Conservation (phyloP, 495 filamentous ascomycete species). For the Chaetomium cochliodes region DNA sequence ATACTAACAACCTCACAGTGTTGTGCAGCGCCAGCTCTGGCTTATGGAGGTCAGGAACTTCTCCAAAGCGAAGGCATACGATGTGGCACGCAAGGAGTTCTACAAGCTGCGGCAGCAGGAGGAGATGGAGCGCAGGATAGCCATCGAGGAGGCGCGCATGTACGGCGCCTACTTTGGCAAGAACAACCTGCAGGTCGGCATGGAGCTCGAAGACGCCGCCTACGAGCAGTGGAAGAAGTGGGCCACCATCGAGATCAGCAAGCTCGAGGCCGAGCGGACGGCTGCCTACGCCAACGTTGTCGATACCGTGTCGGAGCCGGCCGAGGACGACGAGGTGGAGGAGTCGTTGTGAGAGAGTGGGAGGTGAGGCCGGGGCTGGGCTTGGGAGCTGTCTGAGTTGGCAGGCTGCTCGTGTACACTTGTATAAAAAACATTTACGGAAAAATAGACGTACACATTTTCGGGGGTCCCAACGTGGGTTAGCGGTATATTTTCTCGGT, state of each 20-base stretch:
- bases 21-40: constrained; percentile 88
- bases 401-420: constrained; percentile 7
- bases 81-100: constrained; percentile 84
- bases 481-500: too few species aligned
- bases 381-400: not conserved
- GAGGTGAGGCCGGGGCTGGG: not conserved
- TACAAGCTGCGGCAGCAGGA: constrained; percentile 77
- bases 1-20: constrained; percentile 53
- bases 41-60: constrained; percentile 67
- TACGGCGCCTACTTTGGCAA: constrained; percentile 86
- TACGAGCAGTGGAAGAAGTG: constrained; percentile 81
- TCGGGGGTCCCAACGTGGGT: too few species aligned
- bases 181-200: constrained; percentile 67
- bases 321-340: constrained; percentile 20
- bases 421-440: constrained; percentile 16
- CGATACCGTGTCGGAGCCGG: constrained; percentile 18
- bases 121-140: constrained; percentile 80
- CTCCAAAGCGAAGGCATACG: constrained; percentile 71
- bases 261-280: constrained; percentile 45
- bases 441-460: constrained; percentile 16
- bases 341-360: not conserved
- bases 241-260: constrained; percentile 56
- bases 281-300: constrained; percentile 45
- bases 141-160: constrained; percentile 80
- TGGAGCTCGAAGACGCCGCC: constrained; percentile 74